phyloP scores from a whole-genome alignment of 2,329 filamentous ascomycete species.

The Xylariomycetidae sp. region DNA sequence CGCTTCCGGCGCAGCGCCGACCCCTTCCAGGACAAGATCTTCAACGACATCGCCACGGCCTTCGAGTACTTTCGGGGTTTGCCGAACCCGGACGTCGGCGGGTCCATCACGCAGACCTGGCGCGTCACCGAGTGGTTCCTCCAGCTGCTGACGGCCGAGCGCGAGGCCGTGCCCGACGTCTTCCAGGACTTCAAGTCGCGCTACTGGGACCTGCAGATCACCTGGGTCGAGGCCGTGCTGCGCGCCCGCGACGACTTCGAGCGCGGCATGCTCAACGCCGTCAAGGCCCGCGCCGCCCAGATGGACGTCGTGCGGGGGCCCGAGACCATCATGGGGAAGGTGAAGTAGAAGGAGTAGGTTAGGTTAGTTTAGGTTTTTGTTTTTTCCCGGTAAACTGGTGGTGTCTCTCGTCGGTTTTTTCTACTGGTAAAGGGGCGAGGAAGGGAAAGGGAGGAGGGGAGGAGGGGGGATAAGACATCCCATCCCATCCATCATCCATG shows the following conservation, averaged over 20 bases:
- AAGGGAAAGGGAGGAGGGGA: too few relatives aligned
- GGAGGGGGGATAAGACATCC: too few relatives aligned
- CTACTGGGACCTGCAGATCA: slow-evolving; percentile 92
- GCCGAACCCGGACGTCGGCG: slow-evolving; percentile 63
- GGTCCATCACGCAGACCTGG: slow-evolving; percentile 85
- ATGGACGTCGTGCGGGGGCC: slow-evolving; percentile 73
- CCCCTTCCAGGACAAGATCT: slow-evolving; percentile 88
- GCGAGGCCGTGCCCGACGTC: slow-evolving; percentile 65
- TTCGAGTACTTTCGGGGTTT: slow-evolving; percentile 82
- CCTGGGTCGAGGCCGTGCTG: slow-evolving; percentile 92
- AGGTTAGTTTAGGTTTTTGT: background rate
- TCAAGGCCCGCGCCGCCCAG: slow-evolving; percentile 85
- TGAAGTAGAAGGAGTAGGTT: slow-evolving; percentile 55
- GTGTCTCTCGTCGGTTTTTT: too few relatives aligned
- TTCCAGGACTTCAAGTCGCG: slow-evolving; percentile 79
- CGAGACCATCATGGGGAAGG: slow-evolving; percentile 93
- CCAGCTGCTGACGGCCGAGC: slow-evolving; percentile 72
- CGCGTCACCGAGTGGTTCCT: slow-evolving; percentile 82
- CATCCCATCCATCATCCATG: too few relatives aligned
- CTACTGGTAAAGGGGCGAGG: too few relatives aligned
- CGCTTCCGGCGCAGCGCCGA: slow-evolving; percentile 85
- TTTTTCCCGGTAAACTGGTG: too few relatives aligned
- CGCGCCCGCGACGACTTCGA: slow-evolving; percentile 90
- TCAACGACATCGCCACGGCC: slow-evolving; percentile 83
- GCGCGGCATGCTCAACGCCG: slow-evolving; percentile 76